Evolutionary conservation across 2,329 filamentous ascomycete species (phyloP), one percentile per base, ranked within the genome.

Genomic region (Alternaria sp.): DNA sequence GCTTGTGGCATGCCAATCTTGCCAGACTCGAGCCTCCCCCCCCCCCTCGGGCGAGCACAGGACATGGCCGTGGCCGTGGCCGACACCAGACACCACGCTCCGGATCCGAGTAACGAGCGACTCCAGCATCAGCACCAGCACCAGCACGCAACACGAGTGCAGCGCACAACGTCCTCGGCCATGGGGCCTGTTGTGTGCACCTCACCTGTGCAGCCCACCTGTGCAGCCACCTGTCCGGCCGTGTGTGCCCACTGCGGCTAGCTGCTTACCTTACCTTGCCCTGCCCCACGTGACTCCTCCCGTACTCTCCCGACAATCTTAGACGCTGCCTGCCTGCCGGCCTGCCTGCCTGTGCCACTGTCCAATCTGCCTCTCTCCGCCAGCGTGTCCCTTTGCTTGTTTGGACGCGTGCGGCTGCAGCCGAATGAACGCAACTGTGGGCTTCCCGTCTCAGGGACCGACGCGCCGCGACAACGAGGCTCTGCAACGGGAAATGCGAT

Each of bases 381-480:
- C 47, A 43, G 46, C 30, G 47, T 30, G 38, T 51, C 26, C 16
- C 22, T 51, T 55, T 55, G 51, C 44, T 51, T 55, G 36, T 59
- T 55, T 44, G 44, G 18, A 47, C 49, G 52, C 34, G n/a, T 47
- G 36, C 57, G 57, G 57, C 57, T 51, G 28, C 41, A 51, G 46
- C 57, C 52, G 57, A 42, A 44, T 28, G 44, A 56, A 56, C 46
- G 22, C 57, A 59, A 56, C 38, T 56, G 57, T 56, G 46, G 46
- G 52, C 57, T 56, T 59, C 52, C 53, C 57, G 52, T 42, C 22
- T 24, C 46, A 38, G 41, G 30, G 32, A 51, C 57, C 38, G 46
- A 51, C 57, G 53, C 46, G 44, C 53, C 44, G 53, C 53, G 36
- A 49, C 22, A 56, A 55, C 52, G 24, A 44, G 16, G 24, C 42